Conservation (phyloP, 2,329 filamentous ascomycete genomes). For the Podosphaera fusca region DNA sequence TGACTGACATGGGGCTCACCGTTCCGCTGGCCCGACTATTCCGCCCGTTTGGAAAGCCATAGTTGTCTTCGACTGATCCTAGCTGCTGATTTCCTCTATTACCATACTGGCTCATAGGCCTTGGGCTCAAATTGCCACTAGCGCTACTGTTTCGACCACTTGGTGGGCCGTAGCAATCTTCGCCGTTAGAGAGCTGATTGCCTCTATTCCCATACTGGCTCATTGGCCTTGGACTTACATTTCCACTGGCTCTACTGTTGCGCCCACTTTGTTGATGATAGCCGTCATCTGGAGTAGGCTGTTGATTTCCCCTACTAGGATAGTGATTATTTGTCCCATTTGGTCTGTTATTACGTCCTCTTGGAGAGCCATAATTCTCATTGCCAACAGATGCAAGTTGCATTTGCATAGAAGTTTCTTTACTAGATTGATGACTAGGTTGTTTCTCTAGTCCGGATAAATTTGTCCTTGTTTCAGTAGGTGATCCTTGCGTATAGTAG, state of each 20-base stretch:
- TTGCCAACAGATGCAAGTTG: slow-evolving; percentile 34
- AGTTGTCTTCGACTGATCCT: no score
- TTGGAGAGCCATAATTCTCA: slow-evolving; percentile 34
- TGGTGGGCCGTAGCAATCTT: no score
- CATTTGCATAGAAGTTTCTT: slow-evolving; percentile 29
- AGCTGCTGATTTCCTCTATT: slow-evolving; percentile 17
- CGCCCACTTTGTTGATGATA: slow-evolving; percentile 8
- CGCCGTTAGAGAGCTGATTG: no score
- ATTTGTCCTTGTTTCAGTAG: slow-evolving; percentile 20
- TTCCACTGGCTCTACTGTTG: slow-evolving; percentile 26
- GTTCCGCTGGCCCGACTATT: slow-evolving; percentile 27
- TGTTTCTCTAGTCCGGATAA: slow-evolving; percentile 18
- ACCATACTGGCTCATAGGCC: slow-evolving; percentile 30
- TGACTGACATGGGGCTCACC: slow-evolving; percentile 25
- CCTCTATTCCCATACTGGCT: slow-evolving; percentile 22
- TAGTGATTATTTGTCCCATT: no score
- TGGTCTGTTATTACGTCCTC: slow-evolving; percentile 8
- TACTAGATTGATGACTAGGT: slow-evolving; percentile 20
- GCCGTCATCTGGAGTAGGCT: no score
- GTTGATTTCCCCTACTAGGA: no score
- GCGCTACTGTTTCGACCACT: slow-evolving; percentile 24
- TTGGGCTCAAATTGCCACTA: slow-evolving; percentile 22
- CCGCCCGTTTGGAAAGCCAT: slow-evolving; percentile 10
- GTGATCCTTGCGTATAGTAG: slow-evolving; percentile 28
- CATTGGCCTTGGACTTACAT: slow-evolving; percentile 25